Conservation (phyloP, 2,329 filamentous ascomycete species). For the Xylariaceae sp. region DNA sequence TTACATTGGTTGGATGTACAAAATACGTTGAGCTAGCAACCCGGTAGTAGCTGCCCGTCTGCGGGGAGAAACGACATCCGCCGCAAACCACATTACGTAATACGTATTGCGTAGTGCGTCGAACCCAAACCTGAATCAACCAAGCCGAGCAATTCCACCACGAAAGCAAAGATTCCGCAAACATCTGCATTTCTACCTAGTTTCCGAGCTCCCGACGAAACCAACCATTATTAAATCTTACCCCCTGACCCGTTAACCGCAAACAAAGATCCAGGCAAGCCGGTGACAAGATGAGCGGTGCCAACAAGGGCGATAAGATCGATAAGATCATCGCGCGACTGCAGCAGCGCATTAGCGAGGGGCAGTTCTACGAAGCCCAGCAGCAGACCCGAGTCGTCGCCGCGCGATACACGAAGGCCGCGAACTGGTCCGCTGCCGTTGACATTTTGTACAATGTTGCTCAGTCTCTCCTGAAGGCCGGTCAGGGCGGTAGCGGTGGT, state of each 20-base stretch:
- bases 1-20: background rate
- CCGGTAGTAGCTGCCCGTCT: background rate
- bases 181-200: background rate
- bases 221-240: background rate
- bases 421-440: constrained; percentile 78
- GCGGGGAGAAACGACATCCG: background rate
- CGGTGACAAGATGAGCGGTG: constrained; percentile 25
- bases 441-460: constrained; percentile 83
- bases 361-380: constrained; percentile 95
- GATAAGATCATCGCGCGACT: constrained; percentile 59
- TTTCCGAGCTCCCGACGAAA: background rate
- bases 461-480: constrained; percentile 78
- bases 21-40: background rate
- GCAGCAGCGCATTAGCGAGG: constrained; percentile 82
- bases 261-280: background rate
- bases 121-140: background rate
- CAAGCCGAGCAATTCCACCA: background rate
- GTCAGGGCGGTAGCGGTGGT: constrained; percentile 89
- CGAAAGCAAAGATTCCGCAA: background rate
- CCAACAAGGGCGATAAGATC: constrained; percentile 42
- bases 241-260: background rate
- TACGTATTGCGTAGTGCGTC: background rate
- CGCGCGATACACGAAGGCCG: constrained; percentile 83
- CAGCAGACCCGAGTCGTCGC: constrained; percentile 96
- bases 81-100: background rate